Evolutionary conservation across 352 stramenopile species (phyloP).

Genomic region (Globisporangium solare): DNA sequence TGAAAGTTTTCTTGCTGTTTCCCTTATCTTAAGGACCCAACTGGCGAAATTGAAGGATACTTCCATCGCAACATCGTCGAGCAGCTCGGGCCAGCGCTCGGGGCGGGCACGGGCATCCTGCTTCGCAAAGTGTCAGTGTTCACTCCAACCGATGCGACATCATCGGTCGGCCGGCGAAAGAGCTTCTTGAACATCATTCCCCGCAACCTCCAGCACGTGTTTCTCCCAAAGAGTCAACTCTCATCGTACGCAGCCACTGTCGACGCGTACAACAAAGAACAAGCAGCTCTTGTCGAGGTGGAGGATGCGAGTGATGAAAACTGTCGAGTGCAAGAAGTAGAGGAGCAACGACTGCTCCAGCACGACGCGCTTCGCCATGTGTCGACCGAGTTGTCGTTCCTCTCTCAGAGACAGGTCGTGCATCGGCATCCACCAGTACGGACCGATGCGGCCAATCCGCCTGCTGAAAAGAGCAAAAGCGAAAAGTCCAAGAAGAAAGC

Average conservation of each 20-base stretch:
- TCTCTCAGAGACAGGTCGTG: constrained; percentile 77
- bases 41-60: constrained; percentile 72
- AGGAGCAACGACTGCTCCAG: constrained; percentile 32
- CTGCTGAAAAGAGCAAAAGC: constrained; percentile 18
- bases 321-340: constrained; percentile 15
- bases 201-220: constrained; percentile 57
- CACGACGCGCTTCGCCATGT: constrained; percentile 47
- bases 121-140: constrained; percentile 72
- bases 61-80: constrained; percentile 80
- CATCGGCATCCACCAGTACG: constrained; percentile 63
- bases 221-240: constrained; percentile 28
- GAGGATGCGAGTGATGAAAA: constrained; percentile 24
- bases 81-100: constrained; percentile 51
- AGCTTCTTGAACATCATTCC: constrained; percentile 73
- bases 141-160: constrained; percentile 42
- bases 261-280: constrained; percentile 39
- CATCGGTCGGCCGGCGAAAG: constrained; percentile 34
- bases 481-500: constrained; percentile 30
- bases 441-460: neutral
- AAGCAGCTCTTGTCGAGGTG: constrained; percentile 25
- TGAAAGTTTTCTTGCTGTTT: neutral
- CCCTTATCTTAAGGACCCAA: constrained; percentile 50
- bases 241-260: constrained; percentile 30
- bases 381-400: constrained; percentile 65
- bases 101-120: constrained; percentile 42